Evolutionary conservation across 176 grass and related monocot genomes (phyloP).

Genomic region (Ensete glaucum): DNA sequence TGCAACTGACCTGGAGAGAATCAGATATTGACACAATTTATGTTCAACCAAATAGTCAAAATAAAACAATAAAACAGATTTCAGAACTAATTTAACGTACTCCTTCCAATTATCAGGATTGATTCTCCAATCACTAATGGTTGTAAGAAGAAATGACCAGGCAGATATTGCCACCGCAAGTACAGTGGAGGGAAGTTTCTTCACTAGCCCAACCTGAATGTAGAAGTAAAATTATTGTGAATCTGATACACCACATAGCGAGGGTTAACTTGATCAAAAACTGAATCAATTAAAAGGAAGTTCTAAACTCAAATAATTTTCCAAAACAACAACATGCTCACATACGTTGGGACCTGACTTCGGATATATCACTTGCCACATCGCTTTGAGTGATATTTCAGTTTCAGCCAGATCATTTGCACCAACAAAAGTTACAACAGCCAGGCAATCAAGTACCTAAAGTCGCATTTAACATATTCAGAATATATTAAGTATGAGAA

Average conservation of each 20-base stretch:
- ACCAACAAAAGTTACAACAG: constrained; percentile 64
- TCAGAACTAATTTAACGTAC: constrained; percentile 26
- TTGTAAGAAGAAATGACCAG: constrained; percentile 89
- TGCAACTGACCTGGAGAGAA: constrained; percentile 35
- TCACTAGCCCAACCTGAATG: constrained; percentile 68
- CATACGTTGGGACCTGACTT: constrained; percentile 74
- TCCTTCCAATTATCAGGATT: constrained; percentile 92
- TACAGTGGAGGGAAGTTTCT: constrained; percentile 53
- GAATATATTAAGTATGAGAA: not conserved
- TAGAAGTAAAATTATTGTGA: not conserved
- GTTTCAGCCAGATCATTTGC: constrained; percentile 62
- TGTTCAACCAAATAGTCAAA: not conserved
- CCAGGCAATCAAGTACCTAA: constrained; percentile 71
- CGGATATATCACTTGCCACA: constrained; percentile 84
- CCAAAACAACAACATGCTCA: not conserved
- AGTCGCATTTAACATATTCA: not conserved
- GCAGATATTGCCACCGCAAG: constrained; percentile 67
- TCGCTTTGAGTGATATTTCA: constrained; percentile 54
- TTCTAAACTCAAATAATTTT: too few species aligned
- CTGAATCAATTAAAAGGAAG: constrained; percentile 1
- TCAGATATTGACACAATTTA: not conserved
- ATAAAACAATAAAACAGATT: not conserved
- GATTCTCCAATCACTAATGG: constrained; percentile 72
- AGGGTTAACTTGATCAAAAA: not conserved
- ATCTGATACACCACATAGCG: too few species aligned